phyloP scores from a whole-genome alignment of 331 rosid genomes.

The Prunus yedoensis region DNA sequence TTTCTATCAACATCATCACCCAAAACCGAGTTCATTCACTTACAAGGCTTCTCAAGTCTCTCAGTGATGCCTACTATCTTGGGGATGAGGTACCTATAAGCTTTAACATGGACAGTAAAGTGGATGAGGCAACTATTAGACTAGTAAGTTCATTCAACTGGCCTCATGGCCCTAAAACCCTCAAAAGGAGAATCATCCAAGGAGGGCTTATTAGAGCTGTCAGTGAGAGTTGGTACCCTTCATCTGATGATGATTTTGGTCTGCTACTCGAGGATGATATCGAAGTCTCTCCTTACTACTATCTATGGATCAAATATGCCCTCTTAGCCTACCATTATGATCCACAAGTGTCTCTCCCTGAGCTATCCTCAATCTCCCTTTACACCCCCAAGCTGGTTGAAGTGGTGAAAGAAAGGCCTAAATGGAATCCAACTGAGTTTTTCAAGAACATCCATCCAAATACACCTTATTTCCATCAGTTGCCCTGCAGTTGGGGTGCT shows the following conservation, averaged over 20 bases:
- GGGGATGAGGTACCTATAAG: constrained; percentile 85
- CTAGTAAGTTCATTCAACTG: constrained; percentile 70
- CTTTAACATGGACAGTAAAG: constrained; percentile 92
- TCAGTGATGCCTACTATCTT: constrained; percentile 71
- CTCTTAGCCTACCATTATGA: constrained; percentile 86
- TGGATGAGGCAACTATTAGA: constrained; percentile 74
- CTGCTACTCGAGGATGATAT: constrained; percentile 92
- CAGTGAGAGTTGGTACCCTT: constrained; percentile 97
- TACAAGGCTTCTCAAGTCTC: constrained; percentile 79
- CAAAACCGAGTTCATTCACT: constrained; percentile 77
- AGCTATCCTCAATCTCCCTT: constrained; percentile 86
- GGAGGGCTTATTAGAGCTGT: constrained; percentile 97
- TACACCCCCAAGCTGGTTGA: constrained; percentile 92
- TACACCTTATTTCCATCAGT: constrained; percentile 92
- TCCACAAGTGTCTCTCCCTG: constrained; percentile 81
- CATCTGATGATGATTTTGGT: constrained; percentile 82
- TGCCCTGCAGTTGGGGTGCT: constrained; percentile 98
- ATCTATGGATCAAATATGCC: constrained; percentile 93
- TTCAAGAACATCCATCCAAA: constrained; percentile 77
- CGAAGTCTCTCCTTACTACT: constrained; percentile 94
- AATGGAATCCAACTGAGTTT: constrained; percentile 82
- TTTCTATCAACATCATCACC: constrained; percentile 81
- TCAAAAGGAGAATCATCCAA: constrained; percentile 88
- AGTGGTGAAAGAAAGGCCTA: constrained; percentile 93
- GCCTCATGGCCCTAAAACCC: constrained; percentile 94